Evolutionary conservation across 2,329 filamentous ascomycete genomes (phyloP), one percentile per base, ranked within the genome.

Genomic region (Pseudogymnoascus sp.): DNA sequence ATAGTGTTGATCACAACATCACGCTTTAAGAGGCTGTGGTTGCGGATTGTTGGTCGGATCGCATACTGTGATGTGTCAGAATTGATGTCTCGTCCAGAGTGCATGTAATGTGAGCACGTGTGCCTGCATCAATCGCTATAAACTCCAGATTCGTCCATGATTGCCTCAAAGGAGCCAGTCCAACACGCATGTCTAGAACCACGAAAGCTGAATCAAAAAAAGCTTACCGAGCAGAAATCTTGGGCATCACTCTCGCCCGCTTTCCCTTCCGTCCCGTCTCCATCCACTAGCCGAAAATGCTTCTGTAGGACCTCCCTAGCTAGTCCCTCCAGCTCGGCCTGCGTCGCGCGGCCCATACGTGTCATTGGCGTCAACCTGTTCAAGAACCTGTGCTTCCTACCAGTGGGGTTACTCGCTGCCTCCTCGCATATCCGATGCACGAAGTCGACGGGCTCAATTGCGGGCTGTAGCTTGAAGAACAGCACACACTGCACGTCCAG

Each of bases 31-130:
- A 80, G 80, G 67, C 80, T 87, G 75, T 93, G 87, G 70, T 89
- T 90, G 62, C 90, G 86, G 65, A 91, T 84, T 12, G 84, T 88
- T n/a, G 88, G 85, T 49, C 90, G 85, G 68, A 96, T 93, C n/a
- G 90, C 90, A 75, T 91, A 95, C 90, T 93, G 65, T 28, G 23
- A 38, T 55, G 49, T 33, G 49, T 55, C 49, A 55, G 49, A 12
- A 33, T 55, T 21, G 3, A 12, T 33, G 9, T 6, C 25, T 28
- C 45, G 16, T 23, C 23, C 23, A 49, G 12, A 9, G n/a, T 11
- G 14, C 45, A 31, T 31, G 33, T 5, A 4, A 52, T 31, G 23
- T 11, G 45, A 52, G 45, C 45, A 52, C 45, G 45, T 31, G 45
- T 31, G n/a, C n/a, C 45, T 16, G 7, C 28, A 55, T 55, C 28